Base-by-base conservation (phyloP, 1,284 basidiomycete species). In the Naganishia liquefaciens region DNA sequence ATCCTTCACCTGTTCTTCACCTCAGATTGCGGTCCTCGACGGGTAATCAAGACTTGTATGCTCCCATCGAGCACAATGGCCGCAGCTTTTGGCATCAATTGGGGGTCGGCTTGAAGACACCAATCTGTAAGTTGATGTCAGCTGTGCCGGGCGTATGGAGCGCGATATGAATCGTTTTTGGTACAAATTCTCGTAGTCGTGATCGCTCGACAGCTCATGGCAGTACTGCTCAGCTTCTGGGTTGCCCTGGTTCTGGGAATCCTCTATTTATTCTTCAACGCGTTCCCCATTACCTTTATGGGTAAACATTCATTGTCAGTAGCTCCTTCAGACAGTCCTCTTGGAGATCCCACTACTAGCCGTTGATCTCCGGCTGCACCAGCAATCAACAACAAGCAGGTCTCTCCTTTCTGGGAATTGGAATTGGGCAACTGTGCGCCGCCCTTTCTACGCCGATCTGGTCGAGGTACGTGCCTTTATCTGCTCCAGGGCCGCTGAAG, bases 171-270 rank as follows among this genome's bases (percentile, higher is more conserved):
- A 13, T 37, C 6, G 15, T 53, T 17, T 46, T 23, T 0, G 9
- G 33, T 37, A 37, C 7, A 1, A 13, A 37, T 10, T 37, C 15
- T 33, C 0, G n/a, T 72, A 90, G 88, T 89, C 72, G 81, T 92
- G 3, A 74, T 91, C 3, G 49, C 84, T 0, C 84, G 82, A 46
- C 89, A 92, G 69, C 82, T 84, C 25, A 92, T 93, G 89, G 87
- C 87, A 0, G 80, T 91, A 3, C 77, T 87, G 7, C 80, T 92
- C 73, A 85, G 83, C 72, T 77, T 80, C 57, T 88, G 82, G 84
- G 82, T 79, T 57, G 81, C 87, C 0, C 76, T 89, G n/a, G 79
- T 90, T 23, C 84, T 91, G 13, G 89, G 88, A 0, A 84, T 91
- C 54, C 80, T 90, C 0, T 91, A 91, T 74, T 82, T 89, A 3